Conservation (phyloP, 2,329 filamentous ascomycete genomes). For the Escovopsis sp. region DNA sequence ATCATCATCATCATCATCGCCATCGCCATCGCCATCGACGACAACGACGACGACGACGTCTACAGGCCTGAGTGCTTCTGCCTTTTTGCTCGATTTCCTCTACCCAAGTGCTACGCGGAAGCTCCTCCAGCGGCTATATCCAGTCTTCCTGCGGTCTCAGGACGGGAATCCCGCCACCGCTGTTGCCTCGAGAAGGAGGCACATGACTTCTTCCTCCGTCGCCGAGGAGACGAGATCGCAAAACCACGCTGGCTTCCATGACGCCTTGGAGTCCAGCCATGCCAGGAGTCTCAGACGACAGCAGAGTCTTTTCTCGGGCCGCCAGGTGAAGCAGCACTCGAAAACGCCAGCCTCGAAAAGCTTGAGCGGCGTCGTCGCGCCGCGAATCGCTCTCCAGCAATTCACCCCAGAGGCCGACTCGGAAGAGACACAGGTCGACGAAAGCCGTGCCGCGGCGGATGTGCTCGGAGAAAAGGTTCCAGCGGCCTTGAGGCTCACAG, state of each 20-base stretch:
- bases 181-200: conserved; percentile 11
- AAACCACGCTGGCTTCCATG: not conserved
- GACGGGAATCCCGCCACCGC: conserved; percentile 4
- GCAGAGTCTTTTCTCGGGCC: not conserved
- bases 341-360: not conserved
- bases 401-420: no score
- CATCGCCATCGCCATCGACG: no score
- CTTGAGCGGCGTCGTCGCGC: no score
- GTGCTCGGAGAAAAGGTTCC: not conserved
- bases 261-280: not conserved
- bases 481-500: not conserved
- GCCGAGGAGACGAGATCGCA: conserved; percentile 3
- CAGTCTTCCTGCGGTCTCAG: conserved; percentile 13
- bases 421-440: not conserved
- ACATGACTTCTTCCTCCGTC: conserved; percentile 14
- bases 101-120: conserved; percentile 33
- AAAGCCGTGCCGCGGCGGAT: not conserved
- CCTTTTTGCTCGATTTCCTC: conserved; percentile 41
- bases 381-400: no score
- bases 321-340: not conserved
- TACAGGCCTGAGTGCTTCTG: conserved; percentile 26
- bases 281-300: not conserved
- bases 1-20: no score
- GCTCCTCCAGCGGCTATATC: conserved; percentile 26
- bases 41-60: no score